phyloP scores from a whole-genome alignment of 148 eudicot species.

The Spergularia bocconei region DNA sequence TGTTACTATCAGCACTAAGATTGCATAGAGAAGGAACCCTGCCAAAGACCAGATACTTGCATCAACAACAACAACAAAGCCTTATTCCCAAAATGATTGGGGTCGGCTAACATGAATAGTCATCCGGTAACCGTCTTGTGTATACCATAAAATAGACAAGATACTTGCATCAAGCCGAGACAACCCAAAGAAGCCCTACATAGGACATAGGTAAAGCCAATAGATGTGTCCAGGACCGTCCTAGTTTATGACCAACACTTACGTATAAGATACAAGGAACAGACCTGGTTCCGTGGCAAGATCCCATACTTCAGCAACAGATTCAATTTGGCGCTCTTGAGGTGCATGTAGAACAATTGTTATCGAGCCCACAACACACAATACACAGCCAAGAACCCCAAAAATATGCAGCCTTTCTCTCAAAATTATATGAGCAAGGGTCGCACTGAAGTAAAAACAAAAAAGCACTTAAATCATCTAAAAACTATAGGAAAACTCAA shows the following conservation, averaged over 20 bases:
- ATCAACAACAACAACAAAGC: too few relatives aligned
- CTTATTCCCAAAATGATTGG: too few relatives aligned
- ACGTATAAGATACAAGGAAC: conserved; percentile 4
- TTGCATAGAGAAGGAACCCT: conserved; percentile 63
- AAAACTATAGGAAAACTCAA: conserved; percentile 1
- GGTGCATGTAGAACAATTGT: conserved; percentile 88
- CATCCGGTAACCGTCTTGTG: too few relatives aligned
- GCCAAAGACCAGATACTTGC: conserved; percentile 24
- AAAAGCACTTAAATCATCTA: conserved; percentile 18
- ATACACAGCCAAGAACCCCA: conserved; percentile 76
- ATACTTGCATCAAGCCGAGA: neutral
- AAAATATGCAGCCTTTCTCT: conserved; percentile 69
- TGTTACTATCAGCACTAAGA: conserved; percentile 46
- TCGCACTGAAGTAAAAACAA: conserved; percentile 51
- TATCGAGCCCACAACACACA: conserved; percentile 81
- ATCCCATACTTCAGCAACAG: conserved; percentile 83
- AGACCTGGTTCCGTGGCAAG: conserved; percentile 92
- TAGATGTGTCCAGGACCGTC: neutral
- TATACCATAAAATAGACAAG: too few relatives aligned
- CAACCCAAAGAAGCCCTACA: neutral
- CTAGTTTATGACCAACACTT: neutral
- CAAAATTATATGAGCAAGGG: conserved; percentile 68
- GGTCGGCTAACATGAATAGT: too few relatives aligned
- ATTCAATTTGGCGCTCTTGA: conserved; percentile 77
- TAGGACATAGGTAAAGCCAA: neutral